These are phyloP conservation scores for Suillus alpinus DNA, from an alignment of 768 basidiomycete genomes.

Conservation along the genomic window DNA sequence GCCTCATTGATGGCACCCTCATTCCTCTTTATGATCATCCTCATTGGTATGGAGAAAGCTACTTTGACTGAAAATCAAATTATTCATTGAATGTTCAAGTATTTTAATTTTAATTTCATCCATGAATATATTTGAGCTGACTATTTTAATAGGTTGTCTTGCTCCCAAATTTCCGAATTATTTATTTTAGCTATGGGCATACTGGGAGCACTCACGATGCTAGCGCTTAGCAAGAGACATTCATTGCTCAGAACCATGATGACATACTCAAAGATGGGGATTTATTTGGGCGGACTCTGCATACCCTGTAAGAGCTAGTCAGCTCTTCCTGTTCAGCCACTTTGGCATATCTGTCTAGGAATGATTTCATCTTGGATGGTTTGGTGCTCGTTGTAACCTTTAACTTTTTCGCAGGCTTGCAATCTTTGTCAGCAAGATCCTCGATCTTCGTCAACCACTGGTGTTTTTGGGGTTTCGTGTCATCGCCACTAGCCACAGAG, in stretches of 20 bases:
- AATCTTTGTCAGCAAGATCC: not conserved
- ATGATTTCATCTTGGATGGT: not conserved
- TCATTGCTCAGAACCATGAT: slow-evolving; percentile 17
- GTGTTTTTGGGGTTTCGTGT: not conserved
- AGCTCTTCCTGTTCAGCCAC: not conserved
- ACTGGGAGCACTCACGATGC: slow-evolving; percentile 37
- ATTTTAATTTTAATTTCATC: not conserved
- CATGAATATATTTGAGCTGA: not conserved
- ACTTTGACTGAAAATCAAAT: slow-evolving; percentile 31
- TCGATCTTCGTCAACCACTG: not conserved
- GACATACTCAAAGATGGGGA: slow-evolving; percentile 21
- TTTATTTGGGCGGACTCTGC: slow-evolving; percentile 40
- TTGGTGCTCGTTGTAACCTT: not conserved
- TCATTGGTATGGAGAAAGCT: slow-evolving; percentile 32
- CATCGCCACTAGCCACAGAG: not conserved
- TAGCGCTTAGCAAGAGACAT: slow-evolving; percentile 13
- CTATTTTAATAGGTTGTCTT: slow-evolving; percentile 18
- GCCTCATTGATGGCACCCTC: slow-evolving; percentile 39
- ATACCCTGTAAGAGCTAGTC: slow-evolving; percentile 23
- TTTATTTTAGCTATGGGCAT: slow-evolving; percentile 35
- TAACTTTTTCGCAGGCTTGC: not conserved
- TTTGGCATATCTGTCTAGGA: not conserved
- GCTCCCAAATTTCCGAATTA: slow-evolving; percentile 31
- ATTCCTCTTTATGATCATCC: slow-evolving; percentile 32
- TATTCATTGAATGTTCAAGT: slow-evolving; percentile 28